phyloP scores from a whole-genome alignment of 305 asterid genomes.

The Fraxinus velutina region DNA sequence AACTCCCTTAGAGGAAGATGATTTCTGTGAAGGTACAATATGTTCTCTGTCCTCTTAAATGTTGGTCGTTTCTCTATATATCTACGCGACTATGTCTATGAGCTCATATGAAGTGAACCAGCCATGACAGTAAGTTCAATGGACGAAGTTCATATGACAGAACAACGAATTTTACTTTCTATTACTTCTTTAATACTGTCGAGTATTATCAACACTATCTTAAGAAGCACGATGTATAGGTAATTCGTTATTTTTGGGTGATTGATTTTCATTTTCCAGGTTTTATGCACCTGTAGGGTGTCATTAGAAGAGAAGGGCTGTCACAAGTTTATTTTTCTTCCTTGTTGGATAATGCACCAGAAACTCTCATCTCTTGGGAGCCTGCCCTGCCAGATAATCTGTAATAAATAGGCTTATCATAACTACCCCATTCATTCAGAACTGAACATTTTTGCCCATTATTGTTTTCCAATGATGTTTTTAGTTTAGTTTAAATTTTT shows the following conservation, averaged over 20 bases:
- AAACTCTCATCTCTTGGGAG: not conserved
- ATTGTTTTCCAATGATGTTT: not conserved
- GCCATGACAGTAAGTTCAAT: not conserved
- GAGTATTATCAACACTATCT: not conserved
- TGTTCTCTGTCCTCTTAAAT: not conserved
- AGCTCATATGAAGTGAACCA: not conserved
- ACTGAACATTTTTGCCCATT: not conserved
- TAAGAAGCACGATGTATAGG: not conserved
- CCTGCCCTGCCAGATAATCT: not conserved
- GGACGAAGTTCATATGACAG: not conserved
- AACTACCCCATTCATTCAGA: not conserved
- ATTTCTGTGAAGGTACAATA: conserved; percentile 40
- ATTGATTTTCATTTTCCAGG: conserved; percentile 22
- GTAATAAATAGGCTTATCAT: not conserved
- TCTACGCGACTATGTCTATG: not conserved
- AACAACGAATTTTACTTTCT: not conserved
- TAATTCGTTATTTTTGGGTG: not conserved
- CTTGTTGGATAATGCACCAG: conserved; percentile 5
- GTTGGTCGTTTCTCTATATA: not conserved
- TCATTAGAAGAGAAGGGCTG: not conserved
- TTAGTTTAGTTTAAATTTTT: not conserved
- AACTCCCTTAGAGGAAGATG: conserved; percentile 56
- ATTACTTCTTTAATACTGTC: not conserved
- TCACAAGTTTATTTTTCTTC: not conserved
- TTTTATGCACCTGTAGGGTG: conserved; percentile 20